Percentiles rank a stretch among this genome's conserved stretches.
phyloP scores from a whole-genome alignment of 192 early-diverging fungal genomes.

The Chytriomyces confervae region DNA sequence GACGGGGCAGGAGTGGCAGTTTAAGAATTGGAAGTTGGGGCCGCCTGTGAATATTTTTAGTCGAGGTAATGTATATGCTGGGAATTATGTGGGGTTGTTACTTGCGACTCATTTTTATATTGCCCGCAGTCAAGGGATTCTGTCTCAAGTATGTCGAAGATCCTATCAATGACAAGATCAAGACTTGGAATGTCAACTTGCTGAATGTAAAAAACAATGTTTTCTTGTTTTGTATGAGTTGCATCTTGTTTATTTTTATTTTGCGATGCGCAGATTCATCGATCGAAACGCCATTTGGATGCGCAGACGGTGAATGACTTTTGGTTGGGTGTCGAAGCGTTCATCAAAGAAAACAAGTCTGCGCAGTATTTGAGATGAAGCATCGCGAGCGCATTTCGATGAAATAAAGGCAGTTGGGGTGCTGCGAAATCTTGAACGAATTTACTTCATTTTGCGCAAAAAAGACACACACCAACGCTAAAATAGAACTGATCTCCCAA shows the following conservation, averaged over 20 bases:
- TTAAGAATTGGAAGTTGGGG: constrained; percentile 88
- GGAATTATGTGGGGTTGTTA: background rate
- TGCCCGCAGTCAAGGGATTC: constrained; percentile 52
- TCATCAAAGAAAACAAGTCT: constrained; percentile 40
- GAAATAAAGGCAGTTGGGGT: no score
- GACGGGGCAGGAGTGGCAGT: constrained; percentile 93
- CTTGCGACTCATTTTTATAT: background rate
- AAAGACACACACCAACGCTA: no score
- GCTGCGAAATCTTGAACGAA: no score
- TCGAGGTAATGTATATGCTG: constrained; percentile 47
- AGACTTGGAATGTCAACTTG: constrained; percentile 53
- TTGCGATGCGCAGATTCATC: constrained; percentile 49
- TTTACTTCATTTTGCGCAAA: no score
- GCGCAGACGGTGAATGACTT: constrained; percentile 55
- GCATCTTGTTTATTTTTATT: background rate
- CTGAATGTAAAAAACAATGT: constrained; percentile 48
- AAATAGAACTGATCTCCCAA: no score
- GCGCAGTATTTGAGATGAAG: constrained; percentile 29
- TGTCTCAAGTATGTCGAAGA: constrained; percentile 60
- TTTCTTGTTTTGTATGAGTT: background rate
- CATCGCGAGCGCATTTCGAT: no score
- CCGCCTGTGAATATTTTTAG: constrained; percentile 84
- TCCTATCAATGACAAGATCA: constrained; percentile 45
- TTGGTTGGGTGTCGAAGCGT: constrained; percentile 56
- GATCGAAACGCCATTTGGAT: constrained; percentile 56